phyloP scores from a whole-genome alignment of 2,329 filamentous ascomycete species.

The Graphilbum fragrans region DNA sequence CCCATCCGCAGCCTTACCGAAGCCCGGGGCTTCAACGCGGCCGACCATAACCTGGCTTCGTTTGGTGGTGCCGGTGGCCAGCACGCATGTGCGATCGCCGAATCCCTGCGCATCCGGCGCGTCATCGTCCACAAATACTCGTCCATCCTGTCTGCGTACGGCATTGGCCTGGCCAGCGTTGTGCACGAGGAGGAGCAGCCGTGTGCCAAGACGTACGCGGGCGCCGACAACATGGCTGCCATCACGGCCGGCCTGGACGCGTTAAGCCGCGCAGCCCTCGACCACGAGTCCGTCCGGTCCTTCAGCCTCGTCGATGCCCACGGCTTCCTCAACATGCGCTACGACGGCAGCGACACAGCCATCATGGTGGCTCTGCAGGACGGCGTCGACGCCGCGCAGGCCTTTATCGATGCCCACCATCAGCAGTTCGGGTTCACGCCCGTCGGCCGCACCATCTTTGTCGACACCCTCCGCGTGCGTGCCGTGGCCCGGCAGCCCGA shows the following conservation, averaged over 20 bases:
- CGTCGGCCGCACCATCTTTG: slow-evolving; percentile 71
- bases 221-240: slow-evolving; percentile 40
- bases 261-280: slow-evolving; percentile 52
- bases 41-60: slow-evolving; percentile 78
- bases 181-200: slow-evolving; percentile 84
- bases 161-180: slow-evolving; percentile 86
- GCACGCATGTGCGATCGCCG: slow-evolving; percentile 82
- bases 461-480: slow-evolving; percentile 79
- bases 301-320: slow-evolving; percentile 78
- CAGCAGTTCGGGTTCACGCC: slow-evolving; percentile 91
- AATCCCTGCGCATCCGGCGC: slow-evolving; percentile 71
- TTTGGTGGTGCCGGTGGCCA: slow-evolving; percentile 89
- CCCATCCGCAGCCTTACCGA: slow-evolving; percentile 86
- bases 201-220: slow-evolving; percentile 47
- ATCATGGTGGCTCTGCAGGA: slow-evolving; percentile 76
- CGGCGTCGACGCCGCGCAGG: slow-evolving; percentile 48
- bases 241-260: slow-evolving; percentile 54
- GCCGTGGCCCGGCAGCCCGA: slow-evolving; percentile 90
- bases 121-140: slow-evolving; percentile 82
- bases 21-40: slow-evolving; percentile 83
- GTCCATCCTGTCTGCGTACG: slow-evolving; percentile 80
- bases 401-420: slow-evolving; percentile 76
- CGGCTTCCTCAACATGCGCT: slow-evolving; percentile 89
- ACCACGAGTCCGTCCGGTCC: slow-evolving; percentile 66
- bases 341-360: slow-evolving; percentile 80